These are phyloP conservation scores for Alnus rubra DNA, from an alignment of 306 rosid genomes.

Conservation along the genomic window DNA sequence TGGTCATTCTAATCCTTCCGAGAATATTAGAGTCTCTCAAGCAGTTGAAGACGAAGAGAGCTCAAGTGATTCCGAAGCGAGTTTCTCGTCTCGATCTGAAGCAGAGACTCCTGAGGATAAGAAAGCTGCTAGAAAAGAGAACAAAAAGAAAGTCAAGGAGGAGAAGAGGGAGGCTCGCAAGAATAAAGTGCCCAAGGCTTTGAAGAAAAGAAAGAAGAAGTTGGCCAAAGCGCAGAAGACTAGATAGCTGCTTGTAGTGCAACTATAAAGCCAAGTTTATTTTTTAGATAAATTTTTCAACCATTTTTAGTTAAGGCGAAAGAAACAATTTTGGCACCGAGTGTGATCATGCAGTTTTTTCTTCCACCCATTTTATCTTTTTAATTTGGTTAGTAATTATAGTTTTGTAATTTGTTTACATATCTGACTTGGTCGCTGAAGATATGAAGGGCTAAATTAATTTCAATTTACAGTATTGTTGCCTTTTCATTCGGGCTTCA, in stretches of 20 bases:
- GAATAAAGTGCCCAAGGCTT: constrained; percentile 75
- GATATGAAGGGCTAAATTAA: background rate
- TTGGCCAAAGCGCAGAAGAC: constrained; percentile 66
- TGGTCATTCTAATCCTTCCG: constrained; percentile 12
- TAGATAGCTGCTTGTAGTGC: constrained; percentile 34
- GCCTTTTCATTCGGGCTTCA: background rate
- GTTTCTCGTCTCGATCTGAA: constrained; percentile 40
- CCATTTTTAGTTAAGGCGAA: background rate
- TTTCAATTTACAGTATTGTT: background rate
- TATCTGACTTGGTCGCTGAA: too few relatives aligned
- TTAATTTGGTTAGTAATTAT: background rate
- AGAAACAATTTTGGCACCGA: background rate
- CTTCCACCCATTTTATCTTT: background rate
- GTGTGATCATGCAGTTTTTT: background rate
- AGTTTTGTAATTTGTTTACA: background rate
- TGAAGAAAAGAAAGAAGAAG: constrained; percentile 80
- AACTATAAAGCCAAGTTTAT: background rate
- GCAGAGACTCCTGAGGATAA: constrained; percentile 49
- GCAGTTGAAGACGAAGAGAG: constrained; percentile 37
- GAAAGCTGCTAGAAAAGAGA: constrained; percentile 84
- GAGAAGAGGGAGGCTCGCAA: constrained; percentile 87
- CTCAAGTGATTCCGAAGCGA: constrained; percentile 50
- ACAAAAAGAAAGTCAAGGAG: constrained; percentile 83
- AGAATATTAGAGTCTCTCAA: constrained; percentile 33
- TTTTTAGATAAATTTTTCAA: background rate